Evolutionary conservation across 257 asterid species (phyloP).

Genomic region (Solanum medicagineum): DNA sequence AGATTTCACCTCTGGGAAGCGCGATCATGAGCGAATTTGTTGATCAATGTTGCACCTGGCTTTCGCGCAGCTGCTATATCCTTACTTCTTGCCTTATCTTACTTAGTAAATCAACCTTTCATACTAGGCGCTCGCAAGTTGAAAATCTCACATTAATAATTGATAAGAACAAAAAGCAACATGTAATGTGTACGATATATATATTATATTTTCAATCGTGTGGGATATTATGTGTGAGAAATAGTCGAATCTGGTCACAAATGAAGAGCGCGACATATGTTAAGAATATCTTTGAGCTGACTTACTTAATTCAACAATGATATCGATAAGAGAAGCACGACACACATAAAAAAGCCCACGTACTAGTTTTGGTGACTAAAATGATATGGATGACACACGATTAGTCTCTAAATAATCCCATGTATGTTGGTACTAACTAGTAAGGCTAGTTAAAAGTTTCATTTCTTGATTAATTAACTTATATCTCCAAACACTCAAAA

Average conservation of each 20-base stretch:
- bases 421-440: background rate
- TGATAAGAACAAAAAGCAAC: background rate
- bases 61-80: no score
- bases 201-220: background rate
- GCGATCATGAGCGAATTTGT: no score
- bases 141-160: background rate
- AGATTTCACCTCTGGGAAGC: no score
- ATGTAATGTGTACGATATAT: background rate
- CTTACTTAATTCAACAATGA: background rate
- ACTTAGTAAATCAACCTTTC: no score
- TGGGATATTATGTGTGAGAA: background rate
- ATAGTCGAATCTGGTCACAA: background rate
- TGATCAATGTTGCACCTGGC: no score
- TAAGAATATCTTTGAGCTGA: background rate
- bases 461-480: background rate
- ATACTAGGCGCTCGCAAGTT: no score
- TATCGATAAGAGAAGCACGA: background rate
- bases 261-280: background rate
- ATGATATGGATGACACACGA: background rate
- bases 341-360: background rate
- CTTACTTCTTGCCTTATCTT: no score
- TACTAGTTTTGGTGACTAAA: background rate
- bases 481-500: background rate
- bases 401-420: background rate
- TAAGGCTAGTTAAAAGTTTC: background rate